Percentiles rank a stretch among this genome's conserved stretches.
phyloP scores from a whole-genome alignment of 1,139 yeast species.

The Protomyces gravidus region DNA sequence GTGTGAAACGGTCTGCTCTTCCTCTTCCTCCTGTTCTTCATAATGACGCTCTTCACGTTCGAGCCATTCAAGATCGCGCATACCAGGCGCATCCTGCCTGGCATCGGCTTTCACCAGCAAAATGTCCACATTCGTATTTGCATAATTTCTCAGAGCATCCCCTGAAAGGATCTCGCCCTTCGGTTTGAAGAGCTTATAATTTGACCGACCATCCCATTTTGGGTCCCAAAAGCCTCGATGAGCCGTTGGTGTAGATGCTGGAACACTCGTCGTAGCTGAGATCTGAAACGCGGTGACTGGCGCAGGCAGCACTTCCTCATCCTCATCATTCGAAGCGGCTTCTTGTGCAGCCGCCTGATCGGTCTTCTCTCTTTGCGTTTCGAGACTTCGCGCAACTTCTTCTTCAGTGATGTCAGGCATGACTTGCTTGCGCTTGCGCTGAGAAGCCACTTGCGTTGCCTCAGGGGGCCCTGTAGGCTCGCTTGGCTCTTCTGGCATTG shows the following conservation, averaged over 20 bases:
- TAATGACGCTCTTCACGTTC: neutral
- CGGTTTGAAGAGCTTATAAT: conserved; percentile 24
- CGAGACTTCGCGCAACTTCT: conserved; percentile 3
- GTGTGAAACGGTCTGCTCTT: neutral
- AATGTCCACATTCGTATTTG: neutral
- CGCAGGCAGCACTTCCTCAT: neutral
- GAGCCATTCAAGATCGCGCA: neutral
- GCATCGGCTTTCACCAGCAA: neutral
- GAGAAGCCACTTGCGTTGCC: neutral
- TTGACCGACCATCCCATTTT: conserved; percentile 27
- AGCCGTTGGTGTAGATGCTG: neutral
- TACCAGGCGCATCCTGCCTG: neutral
- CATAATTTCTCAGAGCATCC: neutral
- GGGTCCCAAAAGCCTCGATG: conserved; percentile 11
- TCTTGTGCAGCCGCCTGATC: neutral
- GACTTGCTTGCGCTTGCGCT: neutral
- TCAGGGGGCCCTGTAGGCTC: neutral
- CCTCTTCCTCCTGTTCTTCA: neutral
- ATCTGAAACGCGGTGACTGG: conserved; percentile 16
- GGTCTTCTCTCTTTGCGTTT: neutral
- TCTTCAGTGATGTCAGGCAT: conserved; percentile 3
- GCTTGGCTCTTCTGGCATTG: neutral
- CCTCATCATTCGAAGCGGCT: neutral
- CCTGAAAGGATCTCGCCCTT: neutral
- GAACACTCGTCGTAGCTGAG: neutral